Evolutionary conservation across 2,329 filamentous ascomycete genomes (phyloP), one percentile per base, ranked within the genome.

Genomic region (Colletotrichum sansevieriae): DNA sequence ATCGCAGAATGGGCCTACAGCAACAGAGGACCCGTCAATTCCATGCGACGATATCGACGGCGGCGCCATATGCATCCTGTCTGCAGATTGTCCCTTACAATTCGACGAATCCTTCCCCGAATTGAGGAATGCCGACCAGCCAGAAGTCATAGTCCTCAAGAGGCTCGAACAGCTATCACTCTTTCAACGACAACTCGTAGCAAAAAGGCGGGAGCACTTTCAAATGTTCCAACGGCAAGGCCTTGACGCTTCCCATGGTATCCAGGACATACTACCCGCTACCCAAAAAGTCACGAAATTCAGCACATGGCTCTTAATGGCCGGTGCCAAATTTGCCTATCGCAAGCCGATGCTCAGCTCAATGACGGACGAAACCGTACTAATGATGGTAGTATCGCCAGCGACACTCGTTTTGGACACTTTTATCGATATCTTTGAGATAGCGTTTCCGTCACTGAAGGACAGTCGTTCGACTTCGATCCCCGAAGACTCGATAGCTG

Each of bases 321-420:
- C 18, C 11, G 59, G 41, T 44, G 59, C 43, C 25, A 52, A 52
- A 2, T 66, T 66, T n/a, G 57, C 63, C 41, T 66, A 39, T 9
- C 56, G 63, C 39, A 66, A 25, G 5, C 63, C 41, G n/a, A 66
- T 55, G 56, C 47, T 66, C 39, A 35, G 44, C 33, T 49, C 56
- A 41, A 66, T 66, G 56, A 44, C 63, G 10, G 63, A 66, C 22
- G 63, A 66, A 20, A 66, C 63, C 5, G 57, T 57, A 1, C 12
- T 54, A n/a, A 66, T 66, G 63, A 61, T 66, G 57, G 49, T 62
- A 11, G 41, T 66, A 25, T 54, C 57, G 15, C 63, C 63, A 10
- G 63, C 39, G 9, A 66, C 57, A 25, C 35, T 66, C 46, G 63
- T 66, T 8, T 46, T 66, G 18, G 63, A 66, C 5, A 47, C 61